A percentile compares a stretch with the other conserved stretches of the same genome.
These are phyloP conservation scores for Pleurotus djamor DNA, from an alignment of 768 basidiomycete genomes.

Conservation along the genomic window DNA sequence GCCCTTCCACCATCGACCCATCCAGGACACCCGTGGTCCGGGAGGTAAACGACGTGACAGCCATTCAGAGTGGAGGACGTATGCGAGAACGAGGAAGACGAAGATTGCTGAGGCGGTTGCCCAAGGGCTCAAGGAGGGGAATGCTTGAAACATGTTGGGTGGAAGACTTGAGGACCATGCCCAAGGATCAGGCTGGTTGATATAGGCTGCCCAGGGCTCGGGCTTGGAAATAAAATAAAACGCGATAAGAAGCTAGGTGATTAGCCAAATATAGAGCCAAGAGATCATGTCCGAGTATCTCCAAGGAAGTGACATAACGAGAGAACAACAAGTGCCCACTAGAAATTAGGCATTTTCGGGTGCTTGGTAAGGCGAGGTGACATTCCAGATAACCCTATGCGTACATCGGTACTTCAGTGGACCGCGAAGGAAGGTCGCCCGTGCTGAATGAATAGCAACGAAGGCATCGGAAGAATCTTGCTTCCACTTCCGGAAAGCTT, in stretches of 20 bases:
- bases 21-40: not conserved
- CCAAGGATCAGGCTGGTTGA: not conserved
- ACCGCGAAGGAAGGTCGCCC: not conserved
- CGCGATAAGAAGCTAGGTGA: not conserved
- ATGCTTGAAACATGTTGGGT: not conserved
- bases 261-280: not conserved
- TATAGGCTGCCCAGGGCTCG: not conserved
- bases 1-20: not conserved
- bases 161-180: not conserved
- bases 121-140: not conserved
- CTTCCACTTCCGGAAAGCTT: not conserved
- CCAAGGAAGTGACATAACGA: constrained; percentile 6
- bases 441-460: not conserved
- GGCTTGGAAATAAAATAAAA: not conserved
- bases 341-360: not conserved
- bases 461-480: not conserved
- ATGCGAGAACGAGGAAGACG: not conserved
- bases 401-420: not conserved
- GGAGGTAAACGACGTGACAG: constrained; percentile 3
- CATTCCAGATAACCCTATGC: not conserved
- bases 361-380: not conserved
- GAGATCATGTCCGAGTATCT: constrained; percentile 7
- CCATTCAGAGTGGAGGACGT: not conserved
- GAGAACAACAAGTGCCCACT: not conserved
- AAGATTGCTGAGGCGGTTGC: not conserved